Percentiles rank a stretch among this genome's conserved stretches.
Conservation (phyloP, 164 flowering plant species). For the Platanus orientalis region DNA sequence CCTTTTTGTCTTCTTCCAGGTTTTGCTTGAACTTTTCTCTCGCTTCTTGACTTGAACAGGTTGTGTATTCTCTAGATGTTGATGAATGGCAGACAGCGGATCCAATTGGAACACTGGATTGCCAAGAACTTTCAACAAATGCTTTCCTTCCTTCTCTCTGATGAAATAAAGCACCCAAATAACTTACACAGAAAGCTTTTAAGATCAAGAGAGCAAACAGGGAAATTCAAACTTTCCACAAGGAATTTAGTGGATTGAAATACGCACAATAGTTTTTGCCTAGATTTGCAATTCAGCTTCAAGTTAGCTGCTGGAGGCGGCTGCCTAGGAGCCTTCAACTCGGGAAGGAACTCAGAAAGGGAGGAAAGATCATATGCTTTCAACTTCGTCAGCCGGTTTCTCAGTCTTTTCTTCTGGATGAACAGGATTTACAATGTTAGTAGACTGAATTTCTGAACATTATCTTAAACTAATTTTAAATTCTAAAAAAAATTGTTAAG, state of each 20-base stretch:
- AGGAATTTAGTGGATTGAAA: not conserved
- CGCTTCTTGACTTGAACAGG: slow-evolving; percentile 38
- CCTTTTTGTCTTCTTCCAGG: slow-evolving; percentile 29
- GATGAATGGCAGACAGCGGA: slow-evolving; percentile 61
- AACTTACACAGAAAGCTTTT: slow-evolving; percentile 1
- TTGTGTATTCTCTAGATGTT: slow-evolving; percentile 57
- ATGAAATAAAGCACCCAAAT: slow-evolving; percentile 8
- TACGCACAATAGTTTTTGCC: slow-evolving; percentile 57
- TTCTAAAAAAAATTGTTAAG: not conserved
- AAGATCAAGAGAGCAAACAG: not conserved
- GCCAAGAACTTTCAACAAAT: slow-evolving; percentile 42
- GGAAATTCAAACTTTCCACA: not conserved
- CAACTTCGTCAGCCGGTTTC: slow-evolving; percentile 54
- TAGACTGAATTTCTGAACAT: not conserved
- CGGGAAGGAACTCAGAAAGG: slow-evolving; percentile 64
- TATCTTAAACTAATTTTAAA: not conserved
- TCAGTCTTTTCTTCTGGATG: slow-evolving; percentile 48
- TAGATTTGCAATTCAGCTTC: slow-evolving; percentile 52
- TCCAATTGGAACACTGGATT: slow-evolving; percentile 53
- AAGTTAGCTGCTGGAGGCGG: slow-evolving; percentile 18
- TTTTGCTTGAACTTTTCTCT: slow-evolving; percentile 26
- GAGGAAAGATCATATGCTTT: slow-evolving; percentile 69
- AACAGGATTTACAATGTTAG: slow-evolving; percentile 6
- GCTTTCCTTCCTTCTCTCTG: slow-evolving; percentile 60
- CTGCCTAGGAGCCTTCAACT: slow-evolving; percentile 24